A percentile compares a stretch with the other conserved stretches of the same genome.
Evolutionary conservation across 805 yeast species (phyloP).

Genomic region (Cyberlindnera maclurae): DNA sequence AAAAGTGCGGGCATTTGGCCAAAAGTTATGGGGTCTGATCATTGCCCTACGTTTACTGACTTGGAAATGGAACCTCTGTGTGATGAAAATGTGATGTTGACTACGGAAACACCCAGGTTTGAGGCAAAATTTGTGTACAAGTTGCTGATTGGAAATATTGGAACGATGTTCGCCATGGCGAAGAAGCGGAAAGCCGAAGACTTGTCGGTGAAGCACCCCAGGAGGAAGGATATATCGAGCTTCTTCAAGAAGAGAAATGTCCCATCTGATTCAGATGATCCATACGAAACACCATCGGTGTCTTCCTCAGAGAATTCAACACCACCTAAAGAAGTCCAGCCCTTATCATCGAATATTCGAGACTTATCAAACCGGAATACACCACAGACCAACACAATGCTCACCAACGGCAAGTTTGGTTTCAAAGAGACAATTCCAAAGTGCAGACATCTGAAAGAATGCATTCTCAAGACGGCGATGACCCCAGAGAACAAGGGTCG

Average conservation of each 20-base stretch:
- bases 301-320: background rate
- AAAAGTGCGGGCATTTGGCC: slow-evolving; percentile 53
- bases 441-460: slow-evolving; percentile 42
- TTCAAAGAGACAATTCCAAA: slow-evolving; percentile 29
- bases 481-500: slow-evolving; percentile 38
- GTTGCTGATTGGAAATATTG: slow-evolving; percentile 28
- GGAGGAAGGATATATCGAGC: slow-evolving; percentile 4
- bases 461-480: slow-evolving; percentile 39
- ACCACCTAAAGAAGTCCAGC: no score
- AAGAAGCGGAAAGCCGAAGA: slow-evolving; percentile 7
- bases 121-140: slow-evolving; percentile 49
- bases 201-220: background rate
- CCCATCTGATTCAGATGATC: background rate
- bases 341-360: no score
- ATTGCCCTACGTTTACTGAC: slow-evolving; percentile 85
- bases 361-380: no score
- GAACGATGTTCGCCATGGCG: slow-evolving; percentile 28
- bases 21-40: slow-evolving; percentile 79
- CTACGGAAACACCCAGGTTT: slow-evolving; percentile 30
- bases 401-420: slow-evolving; percentile 14
- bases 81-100: background rate
- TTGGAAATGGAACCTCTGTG: slow-evolving; percentile 26
- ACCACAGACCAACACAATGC: background rate
- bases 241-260: slow-evolving; percentile 11
- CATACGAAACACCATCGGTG: background rate